Evolutionary conservation across 1,284 basidiomycete genomes (phyloP), one percentile per base, ranked within the genome.

Genomic region (Heimioporus punctisporus): DNA sequence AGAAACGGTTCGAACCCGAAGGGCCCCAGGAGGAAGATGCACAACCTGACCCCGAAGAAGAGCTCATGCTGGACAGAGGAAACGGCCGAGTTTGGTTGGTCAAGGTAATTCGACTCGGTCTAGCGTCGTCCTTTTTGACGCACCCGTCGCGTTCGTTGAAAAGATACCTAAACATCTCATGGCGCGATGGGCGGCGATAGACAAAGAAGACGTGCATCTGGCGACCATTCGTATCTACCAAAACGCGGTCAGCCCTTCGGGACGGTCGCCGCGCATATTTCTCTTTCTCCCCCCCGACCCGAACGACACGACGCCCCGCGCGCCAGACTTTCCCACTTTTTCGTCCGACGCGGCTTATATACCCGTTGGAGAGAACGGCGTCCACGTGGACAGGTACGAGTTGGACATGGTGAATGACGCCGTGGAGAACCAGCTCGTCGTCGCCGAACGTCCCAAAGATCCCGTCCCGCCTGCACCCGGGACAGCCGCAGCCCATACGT

Each of bases 31-130:
- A 82, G 17, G 86, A 87, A 24, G 86, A 88, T 41, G 60, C 75
- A 2, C 82, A 84, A 62, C 90, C 89, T 1, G 90, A 92, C 62
- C 89, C 89, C 6, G 86, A 92, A 54, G 90, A 92, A 66, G 78
- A 82, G 27, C 76, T 92, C 14, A 85, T 88, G 81, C 74, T 90
- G 51, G 84, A 90, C 66, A 79, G 85, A 58, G 86, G 85, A 30
- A 82, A 83, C 52, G 87, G 89, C 27, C 75, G 84, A 62, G 86
- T 90, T 24, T 92, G 90, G 90, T 76, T 90, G 30, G 89, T 92
- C 62, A 91, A 90, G 80, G 88, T 89, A 55, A 60, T 34, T 9
- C 31, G 17, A 34, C 7, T 34, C 31, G 7, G 4, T 14, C 31
- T 5, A 8, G 31, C 31, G 12, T 34, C 31, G 17, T 14, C 19